phyloP scores from a whole-genome alignment of 2,329 filamentous ascomycete species.

The Hirsutella thompsonii region DNA sequence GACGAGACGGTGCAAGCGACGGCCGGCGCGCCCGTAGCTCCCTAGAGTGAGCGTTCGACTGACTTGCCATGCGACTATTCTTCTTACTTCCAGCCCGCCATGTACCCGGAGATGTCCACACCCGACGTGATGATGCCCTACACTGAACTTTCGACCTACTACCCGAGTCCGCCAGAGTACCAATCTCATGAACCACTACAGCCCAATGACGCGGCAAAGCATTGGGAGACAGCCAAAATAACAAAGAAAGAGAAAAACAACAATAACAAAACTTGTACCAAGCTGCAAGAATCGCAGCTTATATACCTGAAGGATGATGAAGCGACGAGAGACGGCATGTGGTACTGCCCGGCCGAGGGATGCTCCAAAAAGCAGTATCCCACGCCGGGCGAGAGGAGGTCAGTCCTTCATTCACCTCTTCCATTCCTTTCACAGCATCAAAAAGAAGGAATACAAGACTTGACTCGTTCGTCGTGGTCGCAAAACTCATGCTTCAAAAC shows the following conservation, averaged over 20 bases:
- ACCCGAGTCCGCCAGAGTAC: not conserved
- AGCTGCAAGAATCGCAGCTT: not conserved
- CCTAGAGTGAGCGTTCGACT: not conserved
- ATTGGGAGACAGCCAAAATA: not conserved
- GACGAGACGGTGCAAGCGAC: not conserved
- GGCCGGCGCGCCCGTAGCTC: not conserved
- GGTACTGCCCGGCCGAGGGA: not conserved
- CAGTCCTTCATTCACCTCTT: too few relatives aligned
- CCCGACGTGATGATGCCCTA: not conserved
- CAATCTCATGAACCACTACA: not conserved
- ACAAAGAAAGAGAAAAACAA: not conserved
- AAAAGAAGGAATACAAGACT: too few relatives aligned
- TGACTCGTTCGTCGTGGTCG: too few relatives aligned
- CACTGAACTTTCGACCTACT: not conserved
- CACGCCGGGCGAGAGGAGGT: not conserved
- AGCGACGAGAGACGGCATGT: not conserved
- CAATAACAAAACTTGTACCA: not conserved
- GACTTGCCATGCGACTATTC: not conserved
- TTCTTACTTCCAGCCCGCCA: not conserved
- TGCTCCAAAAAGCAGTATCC: not conserved
- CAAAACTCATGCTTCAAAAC: too few relatives aligned
- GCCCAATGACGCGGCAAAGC: too few relatives aligned
- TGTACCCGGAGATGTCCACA: not conserved
- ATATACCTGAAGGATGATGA: not conserved
- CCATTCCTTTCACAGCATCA: too few relatives aligned